phyloP scores from a whole-genome alignment of 352 stramenopile genomes.

The Phytophthora hybrid region DNA sequence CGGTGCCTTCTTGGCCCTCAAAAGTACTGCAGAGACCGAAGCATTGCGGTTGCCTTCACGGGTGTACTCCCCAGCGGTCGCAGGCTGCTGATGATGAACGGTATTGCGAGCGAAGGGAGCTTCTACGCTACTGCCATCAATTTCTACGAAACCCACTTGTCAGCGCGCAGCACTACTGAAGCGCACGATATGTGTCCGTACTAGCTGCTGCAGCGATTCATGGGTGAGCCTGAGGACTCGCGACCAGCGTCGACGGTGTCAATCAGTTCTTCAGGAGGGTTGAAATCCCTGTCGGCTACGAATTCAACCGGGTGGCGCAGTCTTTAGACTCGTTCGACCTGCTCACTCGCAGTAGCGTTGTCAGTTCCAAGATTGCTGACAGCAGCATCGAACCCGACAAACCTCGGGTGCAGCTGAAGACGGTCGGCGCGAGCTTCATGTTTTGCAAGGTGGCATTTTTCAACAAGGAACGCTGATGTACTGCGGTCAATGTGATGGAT shows the following conservation, averaged over 20 bases:
- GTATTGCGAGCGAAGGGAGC: slow-evolving; percentile 50
- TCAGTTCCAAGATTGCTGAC: slow-evolving; percentile 70
- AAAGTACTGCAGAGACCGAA: slow-evolving; percentile 69
- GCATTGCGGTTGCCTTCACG: slow-evolving; percentile 64
- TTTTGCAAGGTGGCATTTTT: slow-evolving; percentile 86
- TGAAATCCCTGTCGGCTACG: slow-evolving; percentile 47
- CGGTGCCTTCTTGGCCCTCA: slow-evolving; percentile 74
- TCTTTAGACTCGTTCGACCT: slow-evolving; percentile 62
- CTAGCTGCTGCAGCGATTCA: slow-evolving; percentile 68
- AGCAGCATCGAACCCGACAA: slow-evolving; percentile 39
- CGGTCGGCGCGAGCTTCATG: slow-evolving; percentile 61
- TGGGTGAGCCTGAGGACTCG: slow-evolving; percentile 58
- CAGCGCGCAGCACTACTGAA: slow-evolving; percentile 15
- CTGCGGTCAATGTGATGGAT: no score
- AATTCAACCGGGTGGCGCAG: slow-evolving; percentile 66
- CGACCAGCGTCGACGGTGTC: slow-evolving; percentile 48
- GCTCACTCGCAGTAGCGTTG: slow-evolving; percentile 57
- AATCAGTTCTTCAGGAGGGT: slow-evolving; percentile 57
- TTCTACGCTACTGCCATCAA: slow-evolving; percentile 67
- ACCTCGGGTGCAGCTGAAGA: slow-evolving; percentile 53
- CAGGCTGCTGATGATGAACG: slow-evolving; percentile 64
- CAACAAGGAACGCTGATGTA: no score
- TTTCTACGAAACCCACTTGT: slow-evolving; percentile 62
- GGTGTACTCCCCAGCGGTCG: slow-evolving; percentile 59
- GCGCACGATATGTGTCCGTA: slow-evolving; percentile 39